Evolutionary conservation across 768 basidiomycete genomes (phyloP).

Genomic region (Russula foetens): DNA sequence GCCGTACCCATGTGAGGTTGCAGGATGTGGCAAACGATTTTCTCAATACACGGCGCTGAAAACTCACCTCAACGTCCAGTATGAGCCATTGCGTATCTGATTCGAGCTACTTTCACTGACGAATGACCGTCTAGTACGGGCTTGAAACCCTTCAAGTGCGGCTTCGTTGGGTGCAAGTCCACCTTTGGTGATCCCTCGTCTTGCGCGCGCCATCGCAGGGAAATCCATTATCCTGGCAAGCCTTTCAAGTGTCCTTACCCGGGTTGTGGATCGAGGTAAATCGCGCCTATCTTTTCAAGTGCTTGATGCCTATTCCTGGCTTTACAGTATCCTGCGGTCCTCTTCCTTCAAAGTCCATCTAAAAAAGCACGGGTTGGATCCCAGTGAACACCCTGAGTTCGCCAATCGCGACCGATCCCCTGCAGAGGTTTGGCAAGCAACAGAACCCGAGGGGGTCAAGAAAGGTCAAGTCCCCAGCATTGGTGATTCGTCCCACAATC

Average conservation of each 20-base stretch:
- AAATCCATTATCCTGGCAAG: slow-evolving; percentile 37
- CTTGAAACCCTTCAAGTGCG: slow-evolving; percentile 34
- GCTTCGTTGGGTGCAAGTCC: slow-evolving; percentile 36
- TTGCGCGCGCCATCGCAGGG: slow-evolving; percentile 53
- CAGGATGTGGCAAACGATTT: slow-evolving; percentile 46
- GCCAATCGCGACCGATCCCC: not conserved
- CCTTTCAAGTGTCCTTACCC: slow-evolving; percentile 14
- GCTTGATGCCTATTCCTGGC: not conserved
- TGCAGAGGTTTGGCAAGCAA: not conserved
- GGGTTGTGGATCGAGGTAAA: slow-evolving; percentile 24
- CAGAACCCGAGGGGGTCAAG: not conserved
- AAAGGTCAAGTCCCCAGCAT: not conserved
- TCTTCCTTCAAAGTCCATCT: slow-evolving; percentile 51
- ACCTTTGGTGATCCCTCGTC: slow-evolving; percentile 67
- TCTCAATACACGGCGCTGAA: slow-evolving; percentile 52
- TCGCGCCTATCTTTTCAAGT: slow-evolving; percentile 12
- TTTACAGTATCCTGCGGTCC: slow-evolving; percentile 52
- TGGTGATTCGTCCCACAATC: not conserved
- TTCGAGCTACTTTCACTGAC: not conserved
- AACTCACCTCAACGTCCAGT: slow-evolving; percentile 64
- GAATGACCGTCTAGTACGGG: slow-evolving; percentile 20
- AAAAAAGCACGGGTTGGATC: slow-evolving; percentile 35
- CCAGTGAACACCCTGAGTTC: slow-evolving; percentile 14
- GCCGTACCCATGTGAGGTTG: slow-evolving; percentile 37
- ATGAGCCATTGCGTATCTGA: slow-evolving; percentile 24